These are phyloP conservation scores for Carex kokanica DNA, from an alignment of 176 grass and related monocot species.

Conservation along the genomic window DNA sequence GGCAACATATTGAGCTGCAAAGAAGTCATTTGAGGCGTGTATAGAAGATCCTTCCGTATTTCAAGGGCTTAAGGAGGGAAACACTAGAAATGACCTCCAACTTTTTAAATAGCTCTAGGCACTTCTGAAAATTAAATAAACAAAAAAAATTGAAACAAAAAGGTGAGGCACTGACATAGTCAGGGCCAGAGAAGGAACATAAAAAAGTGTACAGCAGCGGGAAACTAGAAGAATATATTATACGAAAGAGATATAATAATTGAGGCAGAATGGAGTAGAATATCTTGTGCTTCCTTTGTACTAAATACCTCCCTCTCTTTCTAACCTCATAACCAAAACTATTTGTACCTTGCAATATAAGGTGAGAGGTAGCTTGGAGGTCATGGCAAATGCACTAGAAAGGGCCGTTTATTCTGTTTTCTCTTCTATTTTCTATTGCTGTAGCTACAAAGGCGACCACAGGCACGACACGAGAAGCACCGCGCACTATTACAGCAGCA, in stretches of 20 bases:
- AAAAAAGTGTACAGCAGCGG: constrained; percentile 8
- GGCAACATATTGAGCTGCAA: background rate
- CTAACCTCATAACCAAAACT: constrained; percentile 3
- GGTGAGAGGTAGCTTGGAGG: constrained; percentile 1
- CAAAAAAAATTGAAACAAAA: constrained; percentile 5
- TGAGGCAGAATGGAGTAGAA: constrained; percentile 24
- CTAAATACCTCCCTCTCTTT: constrained; percentile 8
- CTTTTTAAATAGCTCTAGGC: background rate
- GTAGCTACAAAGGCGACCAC: constrained; percentile 57
- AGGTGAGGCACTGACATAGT: background rate
- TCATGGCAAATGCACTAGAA: constrained; percentile 51
- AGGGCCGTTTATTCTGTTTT: constrained; percentile 47
- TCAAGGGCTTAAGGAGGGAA: constrained; percentile 27
- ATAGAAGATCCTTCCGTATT: background rate
- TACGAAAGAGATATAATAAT: constrained; percentile 33
- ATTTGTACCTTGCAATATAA: constrained; percentile 17
- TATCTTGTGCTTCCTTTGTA: constrained; percentile 28
- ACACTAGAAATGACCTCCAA: constrained; percentile 4
- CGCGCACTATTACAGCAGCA: constrained; percentile 26
- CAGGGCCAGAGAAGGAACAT: background rate
- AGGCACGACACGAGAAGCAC: constrained; percentile 51
- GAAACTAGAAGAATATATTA: constrained; percentile 30
- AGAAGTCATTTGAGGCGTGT: background rate
- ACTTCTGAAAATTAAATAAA: background rate
- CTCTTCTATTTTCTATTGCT: constrained; percentile 61